Conservation (phyloP, 2,329 filamentous ascomycete genomes). For the Ophiostoma montium region DNA sequence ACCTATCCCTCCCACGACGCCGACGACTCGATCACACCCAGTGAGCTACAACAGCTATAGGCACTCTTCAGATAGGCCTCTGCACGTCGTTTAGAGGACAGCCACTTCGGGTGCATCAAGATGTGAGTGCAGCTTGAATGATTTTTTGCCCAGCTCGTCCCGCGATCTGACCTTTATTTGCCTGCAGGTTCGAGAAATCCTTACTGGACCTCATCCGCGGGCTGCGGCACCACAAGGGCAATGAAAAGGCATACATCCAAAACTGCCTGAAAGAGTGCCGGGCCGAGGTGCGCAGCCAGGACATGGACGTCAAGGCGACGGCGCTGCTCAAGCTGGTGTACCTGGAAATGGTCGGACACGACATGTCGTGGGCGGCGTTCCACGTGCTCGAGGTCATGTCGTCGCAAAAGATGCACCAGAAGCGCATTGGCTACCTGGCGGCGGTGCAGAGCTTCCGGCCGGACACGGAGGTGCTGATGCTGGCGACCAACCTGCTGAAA, state of each 20-base stretch:
- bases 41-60: not conserved
- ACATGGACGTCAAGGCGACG: conserved; percentile 96
- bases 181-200: conserved; percentile 88
- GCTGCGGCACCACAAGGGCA: conserved; percentile 86
- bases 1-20: not conserved
- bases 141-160: conserved; percentile 2
- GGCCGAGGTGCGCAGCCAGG: conserved; percentile 77
- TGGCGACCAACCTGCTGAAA: conserved; percentile 91
- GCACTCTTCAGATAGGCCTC: too few species aligned
- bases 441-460: conserved; percentile 92
- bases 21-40: not conserved
- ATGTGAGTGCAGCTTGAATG: conserved; percentile 1
- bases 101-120: conserved; percentile 1
- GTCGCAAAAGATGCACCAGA: conserved; percentile 84
- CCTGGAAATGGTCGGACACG: conserved; percentile 96
- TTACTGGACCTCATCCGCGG: conserved; percentile 97
- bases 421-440: conserved; percentile 85
- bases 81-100: conserved; percentile 1
- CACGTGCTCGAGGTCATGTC: conserved; percentile 99
- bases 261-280: conserved; percentile 91
- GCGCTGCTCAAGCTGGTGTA: conserved; percentile 93
- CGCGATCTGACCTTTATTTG: too few species aligned
- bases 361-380: conserved; percentile 99
- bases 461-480: conserved; percentile 93
- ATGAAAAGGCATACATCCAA: conserved; percentile 89